Evolutionary conservation across 768 basidiomycete genomes (phyloP).

Genomic region (Austroboletus festivus): DNA sequence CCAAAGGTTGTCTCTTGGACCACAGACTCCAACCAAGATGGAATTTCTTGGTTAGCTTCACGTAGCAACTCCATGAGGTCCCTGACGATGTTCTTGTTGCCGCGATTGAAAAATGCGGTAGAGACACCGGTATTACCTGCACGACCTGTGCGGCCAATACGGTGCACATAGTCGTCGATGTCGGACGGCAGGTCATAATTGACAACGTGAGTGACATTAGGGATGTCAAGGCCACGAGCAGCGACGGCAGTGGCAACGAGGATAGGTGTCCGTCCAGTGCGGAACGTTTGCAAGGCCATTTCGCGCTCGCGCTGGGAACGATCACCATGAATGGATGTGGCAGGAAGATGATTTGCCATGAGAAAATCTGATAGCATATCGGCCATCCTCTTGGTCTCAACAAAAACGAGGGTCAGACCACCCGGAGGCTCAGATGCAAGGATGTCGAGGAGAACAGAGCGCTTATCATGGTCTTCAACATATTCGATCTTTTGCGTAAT

Average conservation of each 20-base stretch:
- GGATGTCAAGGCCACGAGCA: slow-evolving; percentile 98
- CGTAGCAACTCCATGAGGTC: slow-evolving; percentile 91
- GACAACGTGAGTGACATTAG: slow-evolving; percentile 97
- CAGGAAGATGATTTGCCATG: slow-evolving; percentile 73
- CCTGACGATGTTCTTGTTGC: slow-evolving; percentile 88
- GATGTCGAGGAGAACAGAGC: slow-evolving; percentile 92
- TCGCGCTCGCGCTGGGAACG: slow-evolving; percentile 98
- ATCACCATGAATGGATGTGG: slow-evolving; percentile 98
- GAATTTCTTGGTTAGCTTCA: slow-evolving; percentile 96
- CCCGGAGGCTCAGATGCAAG: slow-evolving; percentile 66
- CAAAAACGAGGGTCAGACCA: slow-evolving; percentile 93
- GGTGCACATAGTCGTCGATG: slow-evolving; percentile 99
- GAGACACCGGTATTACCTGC: slow-evolving; percentile 96
- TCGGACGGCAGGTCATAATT: slow-evolving; percentile 98
- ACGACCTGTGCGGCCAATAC: slow-evolving; percentile 97
- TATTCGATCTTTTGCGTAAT: slow-evolving; percentile 99
- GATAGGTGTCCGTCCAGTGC: slow-evolving; percentile 90
- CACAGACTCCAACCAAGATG: slow-evolving; percentile 85
- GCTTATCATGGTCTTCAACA: slow-evolving; percentile 96
- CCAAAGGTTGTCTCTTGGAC: slow-evolving; percentile 79
- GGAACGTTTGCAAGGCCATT: slow-evolving; percentile 92
- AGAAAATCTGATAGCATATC: slow-evolving; percentile 98
- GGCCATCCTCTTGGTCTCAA: slow-evolving; percentile 99
- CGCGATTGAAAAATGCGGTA: slow-evolving; percentile 94
- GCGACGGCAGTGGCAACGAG: slow-evolving; percentile 98